A percentile compares a stretch with the other conserved stretches of the same genome.
These are phyloP conservation scores for Ensete ventricosum DNA, from an alignment of 176 grass and related monocot genomes.

Conservation along the genomic window DNA sequence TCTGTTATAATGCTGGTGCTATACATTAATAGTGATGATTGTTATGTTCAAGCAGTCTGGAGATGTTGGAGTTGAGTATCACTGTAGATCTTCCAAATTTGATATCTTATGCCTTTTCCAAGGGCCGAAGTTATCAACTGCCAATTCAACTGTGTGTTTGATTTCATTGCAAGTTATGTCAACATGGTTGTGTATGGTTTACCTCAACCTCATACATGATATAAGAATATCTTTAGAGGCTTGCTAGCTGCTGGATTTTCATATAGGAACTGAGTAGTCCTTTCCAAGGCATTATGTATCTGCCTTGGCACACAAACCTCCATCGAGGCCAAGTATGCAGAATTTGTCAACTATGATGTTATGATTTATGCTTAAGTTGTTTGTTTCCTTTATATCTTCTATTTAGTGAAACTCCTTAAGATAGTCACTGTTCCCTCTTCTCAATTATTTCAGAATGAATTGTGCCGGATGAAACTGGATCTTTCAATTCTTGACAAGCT, in stretches of 20 bases:
- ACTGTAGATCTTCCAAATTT: too few species aligned
- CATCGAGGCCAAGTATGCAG: background rate
- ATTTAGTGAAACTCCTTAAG: background rate
- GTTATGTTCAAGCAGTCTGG: too few species aligned
- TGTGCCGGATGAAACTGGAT: slow-evolving; percentile 93
- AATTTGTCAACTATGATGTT: background rate
- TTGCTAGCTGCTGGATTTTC: background rate
- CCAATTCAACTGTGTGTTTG: background rate
- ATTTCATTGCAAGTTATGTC: background rate
- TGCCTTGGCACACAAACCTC: background rate
- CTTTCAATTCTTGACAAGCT: slow-evolving; percentile 82
- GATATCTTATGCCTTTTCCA: background rate
- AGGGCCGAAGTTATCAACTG: background rate
- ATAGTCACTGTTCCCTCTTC: background rate
- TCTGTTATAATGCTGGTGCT: too few species aligned
- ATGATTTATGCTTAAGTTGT: background rate
- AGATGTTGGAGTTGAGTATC: too few species aligned
- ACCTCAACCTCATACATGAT: background rate
- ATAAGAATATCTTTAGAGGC: background rate
- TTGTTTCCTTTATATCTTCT: too few species aligned
- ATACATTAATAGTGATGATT: too few species aligned
- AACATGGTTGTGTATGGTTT: background rate
- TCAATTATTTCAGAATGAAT: slow-evolving; percentile 61
- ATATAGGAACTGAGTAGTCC: background rate
- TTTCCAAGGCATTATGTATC: background rate